A percentile compares a stretch with the other conserved stretches of the same genome.
phyloP scores from a whole-genome alignment of 2,329 filamentous ascomycete genomes.

The Phyllosticta citriasiana region DNA sequence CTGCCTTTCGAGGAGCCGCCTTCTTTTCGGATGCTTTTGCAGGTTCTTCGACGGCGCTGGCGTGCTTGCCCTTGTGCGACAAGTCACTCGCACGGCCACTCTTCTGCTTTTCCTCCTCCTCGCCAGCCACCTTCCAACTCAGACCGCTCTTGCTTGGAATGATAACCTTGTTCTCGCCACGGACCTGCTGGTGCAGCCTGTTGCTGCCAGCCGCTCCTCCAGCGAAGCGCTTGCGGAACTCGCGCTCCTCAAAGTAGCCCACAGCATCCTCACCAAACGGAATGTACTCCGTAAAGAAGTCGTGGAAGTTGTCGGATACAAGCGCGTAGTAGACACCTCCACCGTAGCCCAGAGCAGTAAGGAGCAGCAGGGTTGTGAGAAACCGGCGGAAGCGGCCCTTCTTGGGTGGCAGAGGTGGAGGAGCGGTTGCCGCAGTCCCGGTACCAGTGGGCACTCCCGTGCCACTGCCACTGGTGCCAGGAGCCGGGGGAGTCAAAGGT shows the following conservation, averaged over 20 bases:
- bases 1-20: conserved; percentile 13
- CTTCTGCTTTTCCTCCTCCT: conserved; percentile 24
- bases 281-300: conserved; percentile 96
- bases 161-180: conserved; percentile 59
- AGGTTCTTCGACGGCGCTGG: conserved; percentile 45
- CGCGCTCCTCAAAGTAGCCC: conserved; percentile 87
- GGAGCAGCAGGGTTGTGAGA: conserved; percentile 63
- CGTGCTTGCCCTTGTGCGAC: conserved; percentile 44
- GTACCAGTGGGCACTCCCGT: conserved; percentile 32
- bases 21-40: conserved; percentile 23
- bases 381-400: conserved; percentile 67
- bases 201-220: conserved; percentile 29
- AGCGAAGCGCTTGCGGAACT: conserved; percentile 79
- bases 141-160: conserved; percentile 81
- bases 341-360: conserved; percentile 69
- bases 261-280: conserved; percentile 92
- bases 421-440: conserved; percentile 32
- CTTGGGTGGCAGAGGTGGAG: conserved; percentile 39
- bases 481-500: conserved; percentile 36
- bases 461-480: conserved; percentile 20
- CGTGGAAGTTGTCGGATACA: conserved; percentile 94
- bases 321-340: conserved; percentile 89
- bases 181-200: conserved; percentile 36
- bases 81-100: conserved; percentile 26
- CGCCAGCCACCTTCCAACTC: conserved; percentile 65